Percentiles rank a stretch among this genome's conserved stretches.
Evolutionary conservation across 2,329 filamentous ascomycete genomes (phyloP).

Genomic region (Trichoderma sp.): DNA sequence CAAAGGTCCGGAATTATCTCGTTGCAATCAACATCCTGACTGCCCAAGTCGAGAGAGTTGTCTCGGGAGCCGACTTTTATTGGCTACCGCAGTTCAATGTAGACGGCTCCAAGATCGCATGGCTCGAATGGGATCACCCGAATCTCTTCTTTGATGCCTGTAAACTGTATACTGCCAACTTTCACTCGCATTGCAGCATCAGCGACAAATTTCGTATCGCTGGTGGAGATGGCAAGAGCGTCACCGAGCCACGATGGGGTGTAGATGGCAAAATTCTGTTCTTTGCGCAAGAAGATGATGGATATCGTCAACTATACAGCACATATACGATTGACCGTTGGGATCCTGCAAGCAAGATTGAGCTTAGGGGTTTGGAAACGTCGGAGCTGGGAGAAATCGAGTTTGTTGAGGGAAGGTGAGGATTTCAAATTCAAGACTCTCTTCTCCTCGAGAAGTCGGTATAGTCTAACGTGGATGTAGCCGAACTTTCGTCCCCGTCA

Average conservation of each 20-base stretch:
- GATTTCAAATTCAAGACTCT: background rate
- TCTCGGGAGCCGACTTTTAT: constrained; percentile 51
- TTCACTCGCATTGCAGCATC: constrained; percentile 34
- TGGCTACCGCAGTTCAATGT: constrained; percentile 47
- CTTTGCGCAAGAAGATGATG: constrained; percentile 45
- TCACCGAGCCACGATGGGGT: constrained; percentile 51
- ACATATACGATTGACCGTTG: too few species aligned
- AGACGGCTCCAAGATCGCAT: constrained; percentile 45
- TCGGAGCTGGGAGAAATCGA: constrained; percentile 39
- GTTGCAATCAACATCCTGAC: constrained; percentile 41
- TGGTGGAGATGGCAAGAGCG: constrained; percentile 41
- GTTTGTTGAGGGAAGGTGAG: constrained; percentile 33
- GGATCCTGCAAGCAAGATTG: constrained; percentile 31
- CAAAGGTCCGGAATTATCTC: constrained; percentile 36
- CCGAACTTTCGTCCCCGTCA: constrained; percentile 40
- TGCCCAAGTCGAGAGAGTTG: constrained; percentile 40
- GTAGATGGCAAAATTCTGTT: constrained; percentile 43
- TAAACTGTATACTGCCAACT: constrained; percentile 44
- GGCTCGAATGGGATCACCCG: constrained; percentile 55
- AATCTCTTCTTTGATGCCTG: constrained; percentile 50
- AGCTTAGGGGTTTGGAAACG: constrained; percentile 39
- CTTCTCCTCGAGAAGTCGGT: background rate
- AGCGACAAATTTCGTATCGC: constrained; percentile 37
- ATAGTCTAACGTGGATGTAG: constrained; percentile 26
- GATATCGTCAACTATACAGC: constrained; percentile 48